Evolutionary conservation across 1,284 basidiomycete genomes (phyloP).

Genomic region (Paramarasmius palmivorus): DNA sequence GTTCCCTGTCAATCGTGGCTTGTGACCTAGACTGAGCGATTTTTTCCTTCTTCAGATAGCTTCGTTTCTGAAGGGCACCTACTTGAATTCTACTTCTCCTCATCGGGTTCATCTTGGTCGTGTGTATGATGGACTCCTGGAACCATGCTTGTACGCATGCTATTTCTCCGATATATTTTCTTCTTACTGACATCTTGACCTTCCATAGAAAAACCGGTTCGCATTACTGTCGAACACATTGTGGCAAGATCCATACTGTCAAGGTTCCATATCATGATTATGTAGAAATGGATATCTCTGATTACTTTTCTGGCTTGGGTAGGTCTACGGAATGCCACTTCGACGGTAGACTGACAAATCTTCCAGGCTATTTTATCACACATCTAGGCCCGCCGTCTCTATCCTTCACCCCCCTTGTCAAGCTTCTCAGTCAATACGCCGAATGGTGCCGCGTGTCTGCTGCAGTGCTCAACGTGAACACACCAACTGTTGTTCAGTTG

Average conservation of each 20-base stretch:
- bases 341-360: neutral
- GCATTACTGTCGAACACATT: conserved; percentile 3
- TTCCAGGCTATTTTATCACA: conserved; percentile 17
- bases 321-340: neutral
- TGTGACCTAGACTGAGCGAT: neutral
- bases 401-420: conserved; percentile 11
- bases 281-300: conserved; percentile 8
- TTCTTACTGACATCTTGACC: neutral
- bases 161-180: neutral
- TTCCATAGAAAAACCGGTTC: neutral
- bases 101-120: neutral
- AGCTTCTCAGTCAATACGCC: conserved; percentile 14
- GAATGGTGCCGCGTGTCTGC: conserved; percentile 19
- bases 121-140: conserved; percentile 11
- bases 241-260: conserved; percentile 6
- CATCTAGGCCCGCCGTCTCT: conserved; percentile 1
- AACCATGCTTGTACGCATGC: conserved; percentile 11
- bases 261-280: conserved; percentile 15
- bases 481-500: conserved; percentile 22
- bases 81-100: neutral
- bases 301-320: conserved; percentile 20
- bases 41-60: neutral
- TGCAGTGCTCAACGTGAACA: conserved; percentile 13
- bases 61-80: neutral
- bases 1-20: no score